Conservation (phyloP, 1,284 basidiomycete species). For the Coniophora puteana region DNA sequence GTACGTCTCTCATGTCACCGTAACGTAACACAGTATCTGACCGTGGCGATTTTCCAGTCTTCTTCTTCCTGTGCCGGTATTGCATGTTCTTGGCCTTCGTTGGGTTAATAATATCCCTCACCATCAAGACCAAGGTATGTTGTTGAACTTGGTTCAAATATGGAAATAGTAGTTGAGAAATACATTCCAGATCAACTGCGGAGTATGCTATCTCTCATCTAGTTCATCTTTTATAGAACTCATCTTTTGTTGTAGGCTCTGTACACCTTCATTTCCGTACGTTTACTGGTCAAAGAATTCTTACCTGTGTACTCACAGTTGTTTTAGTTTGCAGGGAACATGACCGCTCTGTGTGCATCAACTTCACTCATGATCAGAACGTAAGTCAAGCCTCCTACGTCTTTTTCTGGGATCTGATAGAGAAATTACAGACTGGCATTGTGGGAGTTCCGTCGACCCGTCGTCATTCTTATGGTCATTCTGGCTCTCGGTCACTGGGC, state of each 20-base stretch:
- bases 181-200: constrained; percentile 53
- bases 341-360: constrained; percentile 60
- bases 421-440: constrained; percentile 51
- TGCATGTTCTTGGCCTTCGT: constrained; percentile 60
- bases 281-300: constrained; percentile 17
- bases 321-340: constrained; percentile 48
- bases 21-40: not conserved
- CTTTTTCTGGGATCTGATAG: constrained; percentile 2
- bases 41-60: constrained; percentile 37
- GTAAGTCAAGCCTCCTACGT: constrained; percentile 30
- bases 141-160: not conserved
- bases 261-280: constrained; percentile 65
- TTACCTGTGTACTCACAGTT: too few relatives aligned
- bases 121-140: constrained; percentile 43
- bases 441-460: constrained; percentile 54
- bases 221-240: constrained; percentile 4
- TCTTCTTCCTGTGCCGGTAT: constrained; percentile 69
- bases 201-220: too few relatives aligned
- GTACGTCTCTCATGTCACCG: not conserved
- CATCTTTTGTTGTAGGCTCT: constrained; percentile 40
- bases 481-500: constrained; percentile 63
- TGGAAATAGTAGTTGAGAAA: not conserved
- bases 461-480: constrained; percentile 45
- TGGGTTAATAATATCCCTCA: constrained; percentile 57
- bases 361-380: constrained; percentile 70